Evolutionary conservation across 768 basidiomycete species (phyloP).

Genomic region (Steccherinum ochraceum): DNA sequence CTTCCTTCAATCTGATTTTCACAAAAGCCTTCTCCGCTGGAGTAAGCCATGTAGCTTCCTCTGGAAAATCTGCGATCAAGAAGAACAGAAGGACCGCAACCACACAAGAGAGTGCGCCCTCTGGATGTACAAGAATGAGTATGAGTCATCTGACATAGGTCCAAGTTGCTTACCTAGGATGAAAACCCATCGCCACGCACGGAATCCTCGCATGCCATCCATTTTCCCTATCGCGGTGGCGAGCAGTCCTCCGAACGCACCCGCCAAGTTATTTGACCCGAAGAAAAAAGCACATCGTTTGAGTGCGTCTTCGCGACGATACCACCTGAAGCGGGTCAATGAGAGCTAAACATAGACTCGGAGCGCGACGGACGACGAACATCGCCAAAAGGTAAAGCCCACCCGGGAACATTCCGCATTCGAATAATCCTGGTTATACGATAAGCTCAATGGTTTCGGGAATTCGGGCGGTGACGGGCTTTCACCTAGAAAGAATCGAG

Average conservation of each 20-base stretch:
- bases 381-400: constrained; percentile 23
- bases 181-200: constrained; percentile 18
- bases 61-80: constrained; percentile 22
- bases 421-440: constrained; percentile 5
- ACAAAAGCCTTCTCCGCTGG: constrained; percentile 14
- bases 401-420: constrained; percentile 13
- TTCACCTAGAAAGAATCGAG: constrained; percentile 25
- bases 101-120: constrained; percentile 26
- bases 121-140: constrained; percentile 9
- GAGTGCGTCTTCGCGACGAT: constrained; percentile 23
- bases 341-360: not conserved
- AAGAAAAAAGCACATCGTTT: constrained; percentile 22
- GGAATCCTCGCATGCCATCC: constrained; percentile 11
- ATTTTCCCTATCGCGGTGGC: constrained; percentile 15
- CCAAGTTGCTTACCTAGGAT: constrained; percentile 13
- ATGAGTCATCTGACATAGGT: too few species aligned
- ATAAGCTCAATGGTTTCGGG: not conserved
- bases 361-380: not conserved
- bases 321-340: constrained; percentile 16
- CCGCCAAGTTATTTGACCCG: constrained; percentile 25
- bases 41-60: constrained; percentile 21
- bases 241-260: constrained; percentile 18
- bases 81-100: constrained; percentile 21
- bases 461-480: not conserved
- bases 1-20: constrained; percentile 10